A percentile compares a stretch with the other conserved stretches of the same genome.
phyloP scores from a whole-genome alignment of 2,329 filamentous ascomycete species.

The Aphanocladium album region DNA sequence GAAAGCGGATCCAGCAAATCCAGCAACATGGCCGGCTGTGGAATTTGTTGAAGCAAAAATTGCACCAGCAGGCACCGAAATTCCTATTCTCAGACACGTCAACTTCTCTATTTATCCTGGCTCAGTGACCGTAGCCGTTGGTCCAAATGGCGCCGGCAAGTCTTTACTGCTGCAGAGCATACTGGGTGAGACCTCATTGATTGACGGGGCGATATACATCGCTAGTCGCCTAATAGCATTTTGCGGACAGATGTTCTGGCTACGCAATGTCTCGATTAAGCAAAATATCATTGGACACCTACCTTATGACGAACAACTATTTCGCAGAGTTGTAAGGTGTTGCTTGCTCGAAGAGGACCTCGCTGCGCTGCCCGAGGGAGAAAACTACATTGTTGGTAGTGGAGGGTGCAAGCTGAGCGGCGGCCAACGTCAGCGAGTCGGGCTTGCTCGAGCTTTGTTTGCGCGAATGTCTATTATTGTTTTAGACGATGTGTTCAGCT shows the following conservation, averaged over 20 bases:
- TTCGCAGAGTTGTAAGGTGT: not conserved
- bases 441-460: constrained; percentile 13
- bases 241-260: not conserved
- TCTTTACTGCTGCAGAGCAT: not conserved
- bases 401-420: not conserved
- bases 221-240: not conserved
- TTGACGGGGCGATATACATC: not conserved
- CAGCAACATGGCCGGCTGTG: not conserved
- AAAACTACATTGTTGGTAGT: not conserved
- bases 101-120: not conserved
- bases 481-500: constrained; percentile 16
- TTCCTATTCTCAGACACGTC: not conserved
- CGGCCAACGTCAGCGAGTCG: not conserved
- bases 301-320: not conserved
- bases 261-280: not conserved
- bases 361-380: not conserved
- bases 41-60: not conserved
- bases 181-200: not conserved
- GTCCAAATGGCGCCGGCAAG: not conserved
- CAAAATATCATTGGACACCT: not conserved
- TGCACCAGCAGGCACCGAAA: not conserved
- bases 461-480: constrained; percentile 2
- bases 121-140: not conserved
- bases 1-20: not conserved
- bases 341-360: not conserved